Evolutionary conservation across 2,329 filamentous ascomycete species (phyloP).

Genomic region (Periconia digitata): DNA sequence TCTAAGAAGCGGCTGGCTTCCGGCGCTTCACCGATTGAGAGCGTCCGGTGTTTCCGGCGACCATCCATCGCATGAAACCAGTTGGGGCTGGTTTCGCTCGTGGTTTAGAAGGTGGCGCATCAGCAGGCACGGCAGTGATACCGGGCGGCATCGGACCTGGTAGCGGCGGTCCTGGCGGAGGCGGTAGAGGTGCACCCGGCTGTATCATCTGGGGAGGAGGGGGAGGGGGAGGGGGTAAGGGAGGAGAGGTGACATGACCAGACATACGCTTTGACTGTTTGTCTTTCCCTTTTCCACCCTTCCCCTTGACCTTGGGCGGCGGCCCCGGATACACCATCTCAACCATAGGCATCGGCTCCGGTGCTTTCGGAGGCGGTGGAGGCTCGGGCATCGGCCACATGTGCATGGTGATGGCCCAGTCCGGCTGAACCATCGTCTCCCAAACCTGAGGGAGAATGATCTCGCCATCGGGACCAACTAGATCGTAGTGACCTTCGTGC

Average conservation of each 20-base stretch:
- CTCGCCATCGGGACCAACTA: slow-evolving; percentile 49
- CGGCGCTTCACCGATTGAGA: slow-evolving; percentile 7
- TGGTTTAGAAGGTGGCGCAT: not conserved
- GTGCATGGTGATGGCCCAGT: slow-evolving; percentile 50
- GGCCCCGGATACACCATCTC: slow-evolving; percentile 1
- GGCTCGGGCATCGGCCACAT: slow-evolving; percentile 48
- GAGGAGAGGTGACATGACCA: slow-evolving; percentile 2
- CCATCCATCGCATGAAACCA: slow-evolving; percentile 13
- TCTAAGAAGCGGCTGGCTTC: slow-evolving; percentile 5
- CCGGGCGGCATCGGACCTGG: not conserved
- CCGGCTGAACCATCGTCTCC: slow-evolving; percentile 49
- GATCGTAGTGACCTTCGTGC: slow-evolving; percentile 49
- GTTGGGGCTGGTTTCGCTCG: slow-evolving; percentile 1
- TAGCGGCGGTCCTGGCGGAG: slow-evolving; percentile 6
- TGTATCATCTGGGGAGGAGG: slow-evolving; percentile 6
- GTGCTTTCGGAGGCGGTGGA: slow-evolving; percentile 7
- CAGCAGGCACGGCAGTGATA: slow-evolving; percentile 3
- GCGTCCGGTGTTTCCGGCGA: slow-evolving; percentile 6
- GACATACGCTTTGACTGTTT: slow-evolving; percentile 16
- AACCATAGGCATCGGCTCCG: slow-evolving; percentile 4
- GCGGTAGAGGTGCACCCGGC: slow-evolving; percentile 11
- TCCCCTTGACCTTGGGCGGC: not conserved
- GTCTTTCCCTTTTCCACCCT: slow-evolving; percentile 5
- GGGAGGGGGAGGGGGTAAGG: slow-evolving; percentile 7
- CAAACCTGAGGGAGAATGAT: slow-evolving; percentile 51